Evolutionary conservation across 306 rosid species (phyloP).

Genomic region (Prosopis cineraria): DNA sequence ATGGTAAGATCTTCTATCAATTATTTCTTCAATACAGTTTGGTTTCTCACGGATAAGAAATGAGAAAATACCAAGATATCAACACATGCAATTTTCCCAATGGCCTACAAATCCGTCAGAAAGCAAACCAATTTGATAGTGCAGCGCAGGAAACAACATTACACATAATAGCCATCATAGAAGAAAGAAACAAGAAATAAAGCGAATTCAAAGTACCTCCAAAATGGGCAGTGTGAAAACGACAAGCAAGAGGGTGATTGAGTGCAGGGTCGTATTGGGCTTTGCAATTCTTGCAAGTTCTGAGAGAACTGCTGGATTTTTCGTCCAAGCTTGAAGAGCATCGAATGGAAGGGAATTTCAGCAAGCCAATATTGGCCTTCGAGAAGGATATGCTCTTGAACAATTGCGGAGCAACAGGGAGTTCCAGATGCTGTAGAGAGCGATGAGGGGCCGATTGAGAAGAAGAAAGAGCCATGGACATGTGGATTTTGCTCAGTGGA

Average conservation of each 20-base stretch:
- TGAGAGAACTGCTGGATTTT: conserved; percentile 39
- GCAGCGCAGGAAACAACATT: neutral
- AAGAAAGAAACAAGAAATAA: neutral
- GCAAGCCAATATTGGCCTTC: conserved; percentile 23
- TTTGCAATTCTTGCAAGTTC: conserved; percentile 93
- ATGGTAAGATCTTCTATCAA: neutral
- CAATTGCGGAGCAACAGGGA: conserved; percentile 26
- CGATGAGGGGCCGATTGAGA: conserved; percentile 11
- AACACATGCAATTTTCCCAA: neutral
- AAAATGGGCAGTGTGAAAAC: conserved; percentile 89
- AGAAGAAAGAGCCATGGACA: conserved; percentile 39
- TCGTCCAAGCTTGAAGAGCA: conserved; percentile 51
- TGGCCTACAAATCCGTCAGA: neutral
- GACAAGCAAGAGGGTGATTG: conserved; percentile 79
- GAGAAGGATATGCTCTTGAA: conserved; percentile 11
- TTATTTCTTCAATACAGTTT: neutral
- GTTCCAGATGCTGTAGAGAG: conserved; percentile 28
- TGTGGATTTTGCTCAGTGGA: neutral
- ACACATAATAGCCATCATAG: neutral
- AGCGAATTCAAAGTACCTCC: conserved; percentile 56
- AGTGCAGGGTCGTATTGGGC: conserved; percentile 68
- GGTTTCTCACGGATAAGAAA: neutral
- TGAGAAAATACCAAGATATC: neutral
- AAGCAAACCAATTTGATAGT: neutral
- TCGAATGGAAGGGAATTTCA: conserved; percentile 38